These are phyloP conservation scores for Phialocephala sp. DNA, from an alignment of 2,329 filamentous ascomycete genomes.

Conservation along the genomic window DNA sequence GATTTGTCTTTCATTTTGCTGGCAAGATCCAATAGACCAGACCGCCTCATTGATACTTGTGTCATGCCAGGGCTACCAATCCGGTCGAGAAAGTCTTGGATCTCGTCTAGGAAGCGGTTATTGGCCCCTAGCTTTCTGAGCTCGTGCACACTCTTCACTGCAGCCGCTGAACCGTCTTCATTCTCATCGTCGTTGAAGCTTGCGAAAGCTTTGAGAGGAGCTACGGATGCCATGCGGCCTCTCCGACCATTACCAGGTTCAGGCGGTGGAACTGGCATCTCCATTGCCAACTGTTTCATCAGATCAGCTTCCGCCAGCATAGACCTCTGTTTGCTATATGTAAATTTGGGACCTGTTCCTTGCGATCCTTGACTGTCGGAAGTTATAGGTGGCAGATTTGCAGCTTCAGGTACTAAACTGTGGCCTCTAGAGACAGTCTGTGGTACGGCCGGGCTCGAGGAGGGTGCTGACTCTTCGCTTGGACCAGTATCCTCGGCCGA, in stretches of 20 bases:
- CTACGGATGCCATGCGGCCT: constrained; percentile 37
- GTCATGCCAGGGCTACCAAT: constrained; percentile 57
- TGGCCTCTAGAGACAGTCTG: constrained; percentile 25
- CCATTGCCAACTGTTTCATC: constrained; percentile 39
- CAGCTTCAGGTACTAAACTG: constrained; percentile 26
- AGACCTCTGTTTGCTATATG: constrained; percentile 43
- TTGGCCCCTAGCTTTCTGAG: constrained; percentile 69
- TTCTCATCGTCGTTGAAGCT: constrained; percentile 41
- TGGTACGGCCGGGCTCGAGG: neutral
- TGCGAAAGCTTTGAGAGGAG: constrained; percentile 35
- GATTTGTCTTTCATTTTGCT: constrained; percentile 64
- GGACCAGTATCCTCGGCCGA: constrained; percentile 21
- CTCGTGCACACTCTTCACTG: constrained; percentile 68
- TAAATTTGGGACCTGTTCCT: constrained; percentile 41
- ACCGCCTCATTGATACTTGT: constrained; percentile 58
- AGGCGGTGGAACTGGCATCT: constrained; percentile 35
- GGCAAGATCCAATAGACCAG: constrained; percentile 64
- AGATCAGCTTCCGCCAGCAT: constrained; percentile 44
- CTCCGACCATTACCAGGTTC: constrained; percentile 29
- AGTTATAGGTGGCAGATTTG: constrained; percentile 14
- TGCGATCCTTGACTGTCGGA: constrained; percentile 39
- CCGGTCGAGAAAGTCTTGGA: constrained; percentile 67
- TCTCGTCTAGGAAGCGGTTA: constrained; percentile 68
- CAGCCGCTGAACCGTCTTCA: constrained; percentile 34
- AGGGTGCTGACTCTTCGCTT: constrained; percentile 12